These are phyloP conservation scores for Penicillium goetzii DNA, from an alignment of 495 filamentous ascomycete genomes.

Conservation along the genomic window DNA sequence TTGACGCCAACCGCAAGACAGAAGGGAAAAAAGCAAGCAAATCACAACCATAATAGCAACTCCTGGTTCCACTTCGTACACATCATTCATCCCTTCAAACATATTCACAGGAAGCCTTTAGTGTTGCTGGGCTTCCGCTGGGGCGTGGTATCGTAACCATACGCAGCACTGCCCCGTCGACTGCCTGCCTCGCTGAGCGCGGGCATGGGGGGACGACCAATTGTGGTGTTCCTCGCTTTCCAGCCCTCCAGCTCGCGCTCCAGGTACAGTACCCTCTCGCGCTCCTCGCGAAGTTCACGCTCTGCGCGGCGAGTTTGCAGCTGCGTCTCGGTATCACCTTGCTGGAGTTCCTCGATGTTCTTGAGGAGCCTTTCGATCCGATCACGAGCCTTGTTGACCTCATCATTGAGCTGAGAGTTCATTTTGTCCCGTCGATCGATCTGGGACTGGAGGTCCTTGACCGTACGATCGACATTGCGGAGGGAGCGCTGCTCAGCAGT, in stretches of 20 bases:
- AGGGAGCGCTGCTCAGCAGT: constrained; percentile 80
- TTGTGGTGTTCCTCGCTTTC: constrained; percentile 61
- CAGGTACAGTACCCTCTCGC: constrained; percentile 76
- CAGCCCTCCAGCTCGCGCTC: constrained; percentile 88
- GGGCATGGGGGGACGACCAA: constrained; percentile 37
- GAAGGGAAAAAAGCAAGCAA: constrained; percentile 8
- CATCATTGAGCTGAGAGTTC: constrained; percentile 75
- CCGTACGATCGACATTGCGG: constrained; percentile 91
- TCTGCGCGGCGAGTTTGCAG: constrained; percentile 81
- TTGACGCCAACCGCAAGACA: constrained; percentile 22
- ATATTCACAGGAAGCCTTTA: constrained; percentile 52
- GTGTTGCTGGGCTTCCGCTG: constrained; percentile 55
- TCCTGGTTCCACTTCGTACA: constrained; percentile 27
- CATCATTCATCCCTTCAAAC: constrained; percentile 15
- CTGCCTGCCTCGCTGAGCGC: constrained; percentile 48
- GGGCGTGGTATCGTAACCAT: constrained; percentile 40
- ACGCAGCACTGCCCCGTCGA: constrained; percentile 45
- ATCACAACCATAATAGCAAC: constrained; percentile 20
- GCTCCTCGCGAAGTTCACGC: constrained; percentile 86
- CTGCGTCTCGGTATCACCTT: constrained; percentile 78
- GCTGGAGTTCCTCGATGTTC: constrained; percentile 92
- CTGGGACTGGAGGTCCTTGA: constrained; percentile 90
- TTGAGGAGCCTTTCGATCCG: constrained; percentile 85
- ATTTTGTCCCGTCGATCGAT: constrained; percentile 91
- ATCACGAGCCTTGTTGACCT: constrained; percentile 80